phyloP scores from a whole-genome alignment of 345 rosid genomes.

The Fremontodendron californicum region DNA sequence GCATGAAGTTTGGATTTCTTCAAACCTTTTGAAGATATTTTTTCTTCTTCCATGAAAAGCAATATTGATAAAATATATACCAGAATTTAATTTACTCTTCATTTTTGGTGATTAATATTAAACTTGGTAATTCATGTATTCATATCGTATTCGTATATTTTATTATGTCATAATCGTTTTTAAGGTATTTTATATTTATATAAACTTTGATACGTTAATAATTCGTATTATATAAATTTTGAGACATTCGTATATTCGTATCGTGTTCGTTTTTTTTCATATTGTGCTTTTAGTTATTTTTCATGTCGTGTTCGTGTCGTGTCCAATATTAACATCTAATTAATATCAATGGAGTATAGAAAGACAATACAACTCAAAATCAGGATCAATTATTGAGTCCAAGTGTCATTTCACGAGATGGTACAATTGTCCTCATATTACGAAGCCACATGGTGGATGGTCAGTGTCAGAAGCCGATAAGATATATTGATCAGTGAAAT shows the following conservation, averaged over 20 bases:
- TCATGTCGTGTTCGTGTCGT: too few species aligned
- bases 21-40: not conserved
- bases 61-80: not conserved
- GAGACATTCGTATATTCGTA: too few species aligned
- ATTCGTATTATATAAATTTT: too few species aligned
- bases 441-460: constrained; percentile 3
- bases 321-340: too few species aligned
- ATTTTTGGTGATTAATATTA: not conserved
- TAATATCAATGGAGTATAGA: not conserved
- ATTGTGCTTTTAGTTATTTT: too few species aligned
- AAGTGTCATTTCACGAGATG: constrained; percentile 6
- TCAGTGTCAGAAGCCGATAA: not conserved
- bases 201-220: too few species aligned
- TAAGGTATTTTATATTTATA: too few species aligned
- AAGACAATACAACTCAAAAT: not conserved
- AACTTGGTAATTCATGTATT: too few species aligned
- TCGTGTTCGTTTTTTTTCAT: too few species aligned
- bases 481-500: constrained; percentile 4
- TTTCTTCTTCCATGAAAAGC: not conserved
- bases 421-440: constrained; percentile 14
- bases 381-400: not conserved
- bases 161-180: too few species aligned
- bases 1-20: not conserved
- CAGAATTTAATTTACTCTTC: not conserved
- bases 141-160: too few species aligned